Percentiles rank a stretch among this genome's conserved stretches.
Evolutionary conservation across 768 basidiomycete species (phyloP).

Genomic region (Suillus weaverae): DNA sequence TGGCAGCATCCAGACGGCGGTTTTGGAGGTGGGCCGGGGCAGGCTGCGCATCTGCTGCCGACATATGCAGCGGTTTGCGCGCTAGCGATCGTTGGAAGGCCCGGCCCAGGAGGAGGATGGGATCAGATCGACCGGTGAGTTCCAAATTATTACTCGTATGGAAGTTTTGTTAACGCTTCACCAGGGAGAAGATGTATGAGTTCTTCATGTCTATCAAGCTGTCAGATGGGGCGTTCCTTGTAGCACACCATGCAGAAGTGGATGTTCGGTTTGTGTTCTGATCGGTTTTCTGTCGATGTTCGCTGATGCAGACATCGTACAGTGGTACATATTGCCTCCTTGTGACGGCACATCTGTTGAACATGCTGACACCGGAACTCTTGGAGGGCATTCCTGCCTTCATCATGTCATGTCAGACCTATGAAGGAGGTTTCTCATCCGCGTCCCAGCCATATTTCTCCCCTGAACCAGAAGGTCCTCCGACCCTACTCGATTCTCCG

Average conservation of each 20-base stretch:
- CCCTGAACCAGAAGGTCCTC: constrained; percentile 17
- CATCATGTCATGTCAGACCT: constrained; percentile 90
- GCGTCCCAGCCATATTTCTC: constrained; percentile 70
- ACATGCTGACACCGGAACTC: constrained; percentile 88
- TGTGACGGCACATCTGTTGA: constrained; percentile 75
- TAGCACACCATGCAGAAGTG: constrained; percentile 84
- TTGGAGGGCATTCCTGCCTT: constrained; percentile 74
- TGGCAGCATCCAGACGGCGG: constrained; percentile 89
- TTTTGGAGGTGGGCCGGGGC: constrained; percentile 90
- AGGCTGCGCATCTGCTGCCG: constrained; percentile 82
- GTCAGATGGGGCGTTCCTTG: constrained; percentile 90
- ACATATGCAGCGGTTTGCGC: constrained; percentile 88
- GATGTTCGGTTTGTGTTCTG: constrained; percentile 74
- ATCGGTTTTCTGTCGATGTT: not conserved
- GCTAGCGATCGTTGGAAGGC: constrained; percentile 76
- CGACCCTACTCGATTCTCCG: constrained; percentile 41
- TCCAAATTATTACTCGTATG: too few species aligned
- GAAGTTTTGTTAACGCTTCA: not conserved
- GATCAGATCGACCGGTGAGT: constrained; percentile 79
- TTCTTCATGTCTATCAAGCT: constrained; percentile 94
- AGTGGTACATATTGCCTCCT: constrained; percentile 96
- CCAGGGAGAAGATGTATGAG: constrained; percentile 72
- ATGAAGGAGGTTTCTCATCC: constrained; percentile 93
- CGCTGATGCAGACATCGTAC: not conserved
- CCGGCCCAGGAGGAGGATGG: constrained; percentile 79